Evolutionary conservation across 257 asterid species (phyloP).

Genomic region (Rauvolfia tetraphylla): DNA sequence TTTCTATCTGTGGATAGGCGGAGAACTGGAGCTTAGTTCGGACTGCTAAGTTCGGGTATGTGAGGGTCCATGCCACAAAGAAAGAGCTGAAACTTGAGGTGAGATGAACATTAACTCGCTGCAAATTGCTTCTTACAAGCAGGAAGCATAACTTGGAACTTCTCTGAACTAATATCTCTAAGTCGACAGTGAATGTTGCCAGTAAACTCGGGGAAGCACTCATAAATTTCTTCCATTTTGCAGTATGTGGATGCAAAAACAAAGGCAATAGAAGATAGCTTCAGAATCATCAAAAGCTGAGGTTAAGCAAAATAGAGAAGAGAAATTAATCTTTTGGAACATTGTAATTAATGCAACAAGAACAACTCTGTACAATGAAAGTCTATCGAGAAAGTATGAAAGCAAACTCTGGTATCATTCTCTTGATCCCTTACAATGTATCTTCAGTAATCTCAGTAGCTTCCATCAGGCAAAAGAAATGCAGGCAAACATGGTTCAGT

Average conservation of each 20-base stretch:
- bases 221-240: slow-evolving; percentile 15
- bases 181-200: slow-evolving; percentile 18
- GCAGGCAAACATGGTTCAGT: too few species aligned
- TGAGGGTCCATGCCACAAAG: slow-evolving; percentile 49
- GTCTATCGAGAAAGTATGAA: too few species aligned
- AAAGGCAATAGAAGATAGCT: not conserved
- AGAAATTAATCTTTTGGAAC: too few species aligned
- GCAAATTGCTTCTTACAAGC: not conserved
- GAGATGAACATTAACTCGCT: not conserved
- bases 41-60: slow-evolving; percentile 57
- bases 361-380: too few species aligned
- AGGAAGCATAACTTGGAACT: slow-evolving; percentile 6
- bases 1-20: slow-evolving; percentile 28
- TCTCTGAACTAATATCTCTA: too few species aligned
- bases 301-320: not conserved
- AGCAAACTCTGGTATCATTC: too few species aligned
- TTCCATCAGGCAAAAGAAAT: too few species aligned
- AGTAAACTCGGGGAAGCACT: not conserved
- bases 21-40: slow-evolving; percentile 66
- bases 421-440: too few species aligned
- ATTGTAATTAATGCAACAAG: too few species aligned
- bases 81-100: slow-evolving; percentile 58
- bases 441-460: too few species aligned
- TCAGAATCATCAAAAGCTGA: slow-evolving; percentile 5
- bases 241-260: not conserved